Evolutionary conservation across 768 basidiomycete species (phyloP), one percentile per base, ranked within the genome.

Genomic region (Candolleomyces eurysporus): DNA sequence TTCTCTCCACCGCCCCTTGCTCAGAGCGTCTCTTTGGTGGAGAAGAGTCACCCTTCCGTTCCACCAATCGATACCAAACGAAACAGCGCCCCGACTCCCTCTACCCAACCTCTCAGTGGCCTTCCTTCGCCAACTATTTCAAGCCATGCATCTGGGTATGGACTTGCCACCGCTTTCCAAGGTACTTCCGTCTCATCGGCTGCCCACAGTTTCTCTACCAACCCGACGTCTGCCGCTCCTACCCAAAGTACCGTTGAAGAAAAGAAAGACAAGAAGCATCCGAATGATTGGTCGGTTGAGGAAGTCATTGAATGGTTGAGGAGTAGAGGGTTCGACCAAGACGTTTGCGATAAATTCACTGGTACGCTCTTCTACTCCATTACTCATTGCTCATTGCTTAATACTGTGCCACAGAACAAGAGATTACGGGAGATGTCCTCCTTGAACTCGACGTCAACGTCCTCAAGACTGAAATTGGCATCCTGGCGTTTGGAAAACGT

Each of bases 341-440:
- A 84, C 50, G 88, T 95, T 4, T 89, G 90, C 66, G 84, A 86
- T 59, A 96, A 92, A 71, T 98, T 99, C 69, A 86, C 82, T 46
- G 94, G 94, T 93, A 66, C 63, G 85, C 26, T 39, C 39, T 61
- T 64, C 3, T 46, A 19, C 46, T 17, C 17, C 14, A 14, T 22
- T 13, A 31, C 14, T 7, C n/a, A 32, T 6, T 16, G 16, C 17
- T n/a, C 17, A 16, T 16, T 7, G 17, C 16, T 32, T 55, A 26
- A 31, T 21, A 19, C 49, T 54, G 2, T 30, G 19, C 45, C 62
- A 46, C 71, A 95, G 96, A 98, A 76, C 95, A 99, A 86, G 97
- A 99, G 77, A 98, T 99, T 58, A 92, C 95, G 0, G 97, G 97
- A 19, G 97, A 99, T 67, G 92, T 98, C 36, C 84, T 99, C 7